Conservation (phyloP, 164 flowering plant species). For the Sedum album region DNA sequence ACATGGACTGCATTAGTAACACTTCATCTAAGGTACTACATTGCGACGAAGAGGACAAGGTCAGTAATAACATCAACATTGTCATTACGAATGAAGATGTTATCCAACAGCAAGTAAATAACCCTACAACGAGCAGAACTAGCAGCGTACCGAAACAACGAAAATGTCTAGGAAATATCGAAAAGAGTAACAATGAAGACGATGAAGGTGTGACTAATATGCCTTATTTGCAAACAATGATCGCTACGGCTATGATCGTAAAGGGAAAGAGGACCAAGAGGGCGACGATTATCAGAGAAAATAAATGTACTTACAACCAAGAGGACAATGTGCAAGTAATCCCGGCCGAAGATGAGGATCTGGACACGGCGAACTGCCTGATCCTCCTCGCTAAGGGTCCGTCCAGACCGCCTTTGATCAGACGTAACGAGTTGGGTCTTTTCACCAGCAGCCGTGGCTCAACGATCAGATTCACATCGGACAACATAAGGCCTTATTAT, state of each 20-base stretch:
- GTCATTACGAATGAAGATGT: neutral
- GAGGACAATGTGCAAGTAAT: neutral
- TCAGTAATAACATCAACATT: neutral
- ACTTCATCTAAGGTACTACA: neutral
- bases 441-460: neutral
- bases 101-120: neutral
- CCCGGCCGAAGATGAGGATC: neutral
- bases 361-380: neutral
- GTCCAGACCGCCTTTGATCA: neutral
- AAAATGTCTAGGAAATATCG: neutral
- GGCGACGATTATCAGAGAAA: neutral
- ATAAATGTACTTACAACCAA: neutral
- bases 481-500: neutral
- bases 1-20: neutral
- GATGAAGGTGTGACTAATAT: neutral
- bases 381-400: neutral
- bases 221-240: neutral
- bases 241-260: neutral
- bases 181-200: neutral
- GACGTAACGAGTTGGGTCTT: neutral
- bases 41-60: neutral
- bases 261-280: constrained; percentile 9
- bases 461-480: neutral
- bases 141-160: too few species aligned
- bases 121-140: neutral